Percentiles rank a stretch among this genome's conserved stretches.
These are phyloP conservation scores for Zea luxurians DNA, from an alignment of 176 grass and related monocot species.

Conservation along the genomic window DNA sequence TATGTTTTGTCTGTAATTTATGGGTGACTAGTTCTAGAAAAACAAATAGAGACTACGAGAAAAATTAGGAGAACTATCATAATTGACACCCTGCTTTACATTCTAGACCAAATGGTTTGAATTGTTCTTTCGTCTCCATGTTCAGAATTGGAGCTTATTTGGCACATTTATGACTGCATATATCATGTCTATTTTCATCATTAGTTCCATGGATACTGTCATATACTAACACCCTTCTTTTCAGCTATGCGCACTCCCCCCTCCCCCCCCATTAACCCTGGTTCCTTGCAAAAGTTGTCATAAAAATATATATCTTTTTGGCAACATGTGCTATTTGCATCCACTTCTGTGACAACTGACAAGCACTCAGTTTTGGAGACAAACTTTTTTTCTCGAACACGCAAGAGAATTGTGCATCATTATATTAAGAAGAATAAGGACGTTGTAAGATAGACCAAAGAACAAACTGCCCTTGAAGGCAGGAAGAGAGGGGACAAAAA, in stretches of 20 bases:
- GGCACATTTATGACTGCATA: neutral
- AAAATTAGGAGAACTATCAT: conserved; percentile 17
- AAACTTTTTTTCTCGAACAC: neutral
- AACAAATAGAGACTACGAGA: neutral
- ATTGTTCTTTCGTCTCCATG: conserved; percentile 11
- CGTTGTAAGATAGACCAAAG: too few species aligned
- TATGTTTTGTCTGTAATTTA: conserved; percentile 31
- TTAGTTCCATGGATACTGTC: conserved; percentile 11
- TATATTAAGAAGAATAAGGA: too few species aligned
- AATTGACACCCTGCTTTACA: conserved; percentile 8
- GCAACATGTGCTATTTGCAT: conserved; percentile 15
- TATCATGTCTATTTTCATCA: conserved; percentile 3
- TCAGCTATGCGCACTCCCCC: neutral
- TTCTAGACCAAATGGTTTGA: conserved; percentile 1
- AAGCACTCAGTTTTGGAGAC: conserved; percentile 26
- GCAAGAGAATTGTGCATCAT: too few species aligned
- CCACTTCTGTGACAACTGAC: conserved; percentile 30
- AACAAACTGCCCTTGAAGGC: too few species aligned
- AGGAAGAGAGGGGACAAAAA: too few species aligned
- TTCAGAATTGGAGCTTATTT: conserved; percentile 18
- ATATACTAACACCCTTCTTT: conserved; percentile 24
- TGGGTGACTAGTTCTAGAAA: conserved; percentile 11
- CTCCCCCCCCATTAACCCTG: neutral
- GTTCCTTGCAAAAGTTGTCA: neutral
- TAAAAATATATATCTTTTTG: neutral